Conservation (phyloP, 2,329 filamentous ascomycete genomes). For the Beauveria australis region DNA sequence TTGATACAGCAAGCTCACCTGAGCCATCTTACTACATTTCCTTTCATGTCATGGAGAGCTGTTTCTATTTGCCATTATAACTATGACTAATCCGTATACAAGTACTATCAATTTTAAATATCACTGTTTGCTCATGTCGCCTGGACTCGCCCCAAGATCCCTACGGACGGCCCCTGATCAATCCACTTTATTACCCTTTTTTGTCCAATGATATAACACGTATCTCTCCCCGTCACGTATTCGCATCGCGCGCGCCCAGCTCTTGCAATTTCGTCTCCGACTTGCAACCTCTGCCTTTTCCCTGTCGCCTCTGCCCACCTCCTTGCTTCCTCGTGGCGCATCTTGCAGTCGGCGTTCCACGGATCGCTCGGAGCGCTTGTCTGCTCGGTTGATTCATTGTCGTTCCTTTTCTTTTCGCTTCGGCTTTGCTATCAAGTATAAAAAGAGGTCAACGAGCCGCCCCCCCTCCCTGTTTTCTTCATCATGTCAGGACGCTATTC, state of each 20-base stretch:
- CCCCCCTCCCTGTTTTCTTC: neutral
- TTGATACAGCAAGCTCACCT: too few species aligned
- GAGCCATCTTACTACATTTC: too few species aligned
- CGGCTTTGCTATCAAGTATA: neutral
- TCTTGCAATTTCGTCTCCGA: neutral
- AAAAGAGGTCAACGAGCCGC: constrained; percentile 3
- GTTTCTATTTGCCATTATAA: too few species aligned
- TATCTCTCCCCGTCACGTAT: constrained; percentile 1
- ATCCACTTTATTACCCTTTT: neutral
- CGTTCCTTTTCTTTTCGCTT: neutral
- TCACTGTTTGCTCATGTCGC: too few species aligned
- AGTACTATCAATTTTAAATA: too few species aligned
- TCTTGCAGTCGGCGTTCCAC: constrained; percentile 5
- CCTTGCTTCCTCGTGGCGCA: constrained; percentile 7
- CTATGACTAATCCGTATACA: too few species aligned
- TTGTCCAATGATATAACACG: constrained; percentile 7
- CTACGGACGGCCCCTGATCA: too few species aligned
- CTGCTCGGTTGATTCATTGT: neutral
- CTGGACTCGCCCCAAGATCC: too few species aligned
- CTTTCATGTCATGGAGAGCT: too few species aligned
- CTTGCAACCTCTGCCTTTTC: neutral
- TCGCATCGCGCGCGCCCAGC: constrained; percentile 9
- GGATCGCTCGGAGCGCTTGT: constrained; percentile 5
- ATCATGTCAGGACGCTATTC: constrained; percentile 31
- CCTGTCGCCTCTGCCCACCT: neutral